Conservation (phyloP, 306 rosid species). For the Cicer bijugum region DNA sequence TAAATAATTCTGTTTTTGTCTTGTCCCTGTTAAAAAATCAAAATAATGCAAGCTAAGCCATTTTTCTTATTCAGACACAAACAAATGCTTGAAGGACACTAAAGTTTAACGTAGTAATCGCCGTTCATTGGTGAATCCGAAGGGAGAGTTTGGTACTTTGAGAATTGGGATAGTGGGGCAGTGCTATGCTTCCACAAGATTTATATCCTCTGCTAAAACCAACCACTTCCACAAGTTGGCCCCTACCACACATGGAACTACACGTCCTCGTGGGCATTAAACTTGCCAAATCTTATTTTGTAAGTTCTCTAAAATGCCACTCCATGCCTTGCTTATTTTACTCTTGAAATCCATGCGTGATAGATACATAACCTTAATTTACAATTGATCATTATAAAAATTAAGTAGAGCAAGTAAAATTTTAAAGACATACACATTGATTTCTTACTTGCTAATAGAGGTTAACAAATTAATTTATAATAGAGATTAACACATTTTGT, state of each 20-base stretch:
- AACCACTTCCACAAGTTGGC: constrained; percentile 42
- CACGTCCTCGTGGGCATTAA: constrained; percentile 27
- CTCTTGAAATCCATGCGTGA: background rate
- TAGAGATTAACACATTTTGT: background rate
- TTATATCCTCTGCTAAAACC: constrained; percentile 26
- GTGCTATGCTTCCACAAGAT: constrained; percentile 31
- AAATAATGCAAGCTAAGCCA: background rate
- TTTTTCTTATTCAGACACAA: background rate
- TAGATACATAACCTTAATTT: background rate
- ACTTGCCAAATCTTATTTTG: background rate
- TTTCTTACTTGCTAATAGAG: no score
- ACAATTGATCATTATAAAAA: background rate
- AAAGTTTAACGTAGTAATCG: constrained; percentile 23
- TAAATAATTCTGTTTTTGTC: constrained; percentile 1
- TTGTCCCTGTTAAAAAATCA: background rate
- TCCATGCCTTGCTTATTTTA: constrained; percentile 19
- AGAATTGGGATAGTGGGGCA: background rate
- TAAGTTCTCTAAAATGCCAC: constrained; percentile 34
- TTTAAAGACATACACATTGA: no score
- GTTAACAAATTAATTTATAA: background rate
- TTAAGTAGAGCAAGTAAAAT: background rate
- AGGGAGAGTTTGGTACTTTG: constrained; percentile 38
- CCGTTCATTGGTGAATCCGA: constrained; percentile 32
- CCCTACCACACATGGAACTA: constrained; percentile 30
- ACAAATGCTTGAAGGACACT: constrained; percentile 14